Base-by-base conservation (phyloP, 2,329 filamentous ascomycete species). In the Paecilomyces dactylethromorphus region DNA sequence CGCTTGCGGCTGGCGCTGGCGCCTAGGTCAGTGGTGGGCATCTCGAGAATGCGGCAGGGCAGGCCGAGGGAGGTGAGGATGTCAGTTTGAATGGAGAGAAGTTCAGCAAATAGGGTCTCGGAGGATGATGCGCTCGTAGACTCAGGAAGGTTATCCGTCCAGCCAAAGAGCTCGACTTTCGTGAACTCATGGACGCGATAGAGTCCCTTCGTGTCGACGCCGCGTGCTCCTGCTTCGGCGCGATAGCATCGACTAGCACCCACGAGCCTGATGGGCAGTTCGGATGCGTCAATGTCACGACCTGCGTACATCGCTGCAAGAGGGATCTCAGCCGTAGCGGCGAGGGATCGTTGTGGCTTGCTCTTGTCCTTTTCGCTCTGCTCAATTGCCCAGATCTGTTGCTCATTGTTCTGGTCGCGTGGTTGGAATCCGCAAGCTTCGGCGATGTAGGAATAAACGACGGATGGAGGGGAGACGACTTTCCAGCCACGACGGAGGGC, bases 141-240 rank as follows among this genome's bases (percentile, higher is more conserved):
- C 2, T 67, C 59, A 56, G 85, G 81, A 1, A 90, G 85, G 35
- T 66, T 71, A 31, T 82, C 67, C 3, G 91, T 89, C 94, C 94
- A 99, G 0, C 89, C 92, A 71, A 99, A 97, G 81, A 99, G 87
- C 75, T 99, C 94, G 0, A 99, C 93, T 74, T 99, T 99, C 29
- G 92, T 96, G 76, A 99, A 99, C 76, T 99, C 94, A 76, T 99
- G 94, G 3, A 99, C 94, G 29, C 94, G 88, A 76, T 97, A 99
- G 1, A 99, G 79, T 4, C 94, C 94, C 76, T 96, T 97, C 1
- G 92, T 96, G 66, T 94, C 91, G 24, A 89, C 87, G 31, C 94
- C 94, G 45, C 93, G 83, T 0, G 92, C 90, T 32, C 94, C 94
- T 0, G 94, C 94, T 77, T 99, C 94, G 52, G 94, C 94, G 56